Percentiles rank a stretch among this genome's conserved stretches.
Evolutionary conservation across 345 rosid species (phyloP).

Genomic region (Psidium guajava): DNA sequence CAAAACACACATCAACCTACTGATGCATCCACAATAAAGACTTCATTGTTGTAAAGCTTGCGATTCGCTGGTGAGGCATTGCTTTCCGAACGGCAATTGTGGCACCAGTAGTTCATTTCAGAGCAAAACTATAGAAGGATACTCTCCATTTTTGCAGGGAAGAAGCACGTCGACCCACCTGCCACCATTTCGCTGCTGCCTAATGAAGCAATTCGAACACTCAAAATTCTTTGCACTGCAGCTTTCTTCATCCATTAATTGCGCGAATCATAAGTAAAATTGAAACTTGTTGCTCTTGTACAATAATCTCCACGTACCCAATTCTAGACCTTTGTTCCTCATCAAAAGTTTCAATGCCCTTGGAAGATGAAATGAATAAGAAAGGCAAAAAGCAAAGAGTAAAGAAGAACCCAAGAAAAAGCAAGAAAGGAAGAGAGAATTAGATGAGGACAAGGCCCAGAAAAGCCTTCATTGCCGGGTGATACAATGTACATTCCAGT

Average conservation of each 20-base stretch:
- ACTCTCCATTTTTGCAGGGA: background rate
- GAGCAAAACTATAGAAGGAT: background rate
- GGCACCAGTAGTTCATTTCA: background rate
- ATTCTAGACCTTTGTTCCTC: background rate
- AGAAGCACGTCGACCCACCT: background rate
- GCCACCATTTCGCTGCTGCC: background rate
- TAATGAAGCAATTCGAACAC: background rate
- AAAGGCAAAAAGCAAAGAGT: background rate
- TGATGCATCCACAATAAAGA: background rate
- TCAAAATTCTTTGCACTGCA: background rate
- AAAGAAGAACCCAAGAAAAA: background rate
- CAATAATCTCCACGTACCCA: background rate
- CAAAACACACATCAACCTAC: background rate
- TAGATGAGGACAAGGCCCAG: background rate
- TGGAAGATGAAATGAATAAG: background rate
- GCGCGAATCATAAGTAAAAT: background rate
- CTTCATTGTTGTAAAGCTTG: background rate
- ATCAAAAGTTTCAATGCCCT: background rate
- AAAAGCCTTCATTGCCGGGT: conserved; percentile 15
- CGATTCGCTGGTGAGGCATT: background rate
- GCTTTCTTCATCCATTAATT: background rate
- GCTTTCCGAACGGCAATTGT: background rate
- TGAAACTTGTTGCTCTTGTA: background rate
- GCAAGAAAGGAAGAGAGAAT: background rate
- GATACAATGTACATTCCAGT: conserved; percentile 25